Evolutionary conservation across 306 rosid species (phyloP).

Genomic region (Nissolia schottii): DNA sequence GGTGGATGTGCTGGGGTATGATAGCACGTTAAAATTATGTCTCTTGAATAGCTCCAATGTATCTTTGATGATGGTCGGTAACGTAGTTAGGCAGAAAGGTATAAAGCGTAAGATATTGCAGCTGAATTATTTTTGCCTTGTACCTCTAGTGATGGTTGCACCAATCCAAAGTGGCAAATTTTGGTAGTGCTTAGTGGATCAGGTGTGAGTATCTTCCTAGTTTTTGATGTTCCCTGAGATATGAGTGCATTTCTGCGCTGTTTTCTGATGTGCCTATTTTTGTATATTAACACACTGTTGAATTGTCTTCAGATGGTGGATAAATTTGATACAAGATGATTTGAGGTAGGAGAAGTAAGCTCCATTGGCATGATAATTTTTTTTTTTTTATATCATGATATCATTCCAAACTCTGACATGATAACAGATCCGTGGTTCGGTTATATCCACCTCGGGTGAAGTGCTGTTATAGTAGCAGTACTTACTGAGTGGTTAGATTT

Average conservation of each 20-base stretch:
- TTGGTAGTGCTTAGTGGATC: not conserved
- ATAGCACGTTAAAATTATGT: not conserved
- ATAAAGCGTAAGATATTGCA: not conserved
- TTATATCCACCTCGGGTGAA: not conserved
- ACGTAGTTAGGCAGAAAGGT: constrained; percentile 5
- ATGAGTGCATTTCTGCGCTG: not conserved
- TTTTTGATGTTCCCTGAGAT: not conserved
- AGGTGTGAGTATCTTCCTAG: not conserved
- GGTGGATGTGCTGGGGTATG: not conserved
- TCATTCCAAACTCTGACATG: not conserved
- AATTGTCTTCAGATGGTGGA: constrained; percentile 6
- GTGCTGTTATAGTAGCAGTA: not conserved
- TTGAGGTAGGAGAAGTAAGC: constrained; percentile 6
- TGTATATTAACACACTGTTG: constrained; percentile 1
- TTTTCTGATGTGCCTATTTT: constrained; percentile 3
- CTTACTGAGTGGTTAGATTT: no score
- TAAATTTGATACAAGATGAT: constrained; percentile 15
- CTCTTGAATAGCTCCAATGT: not conserved
- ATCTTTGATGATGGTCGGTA: not conserved
- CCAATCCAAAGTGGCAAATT: constrained; percentile 17
- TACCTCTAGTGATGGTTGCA: not conserved
- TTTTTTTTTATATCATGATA: no score
- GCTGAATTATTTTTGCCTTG: not conserved
- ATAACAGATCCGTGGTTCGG: not conserved
- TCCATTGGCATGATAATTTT: no score